Evolutionary conservation across 345 rosid species (phyloP), one percentile per base, ranked within the genome.

Genomic region (Heritiera fomes): DNA sequence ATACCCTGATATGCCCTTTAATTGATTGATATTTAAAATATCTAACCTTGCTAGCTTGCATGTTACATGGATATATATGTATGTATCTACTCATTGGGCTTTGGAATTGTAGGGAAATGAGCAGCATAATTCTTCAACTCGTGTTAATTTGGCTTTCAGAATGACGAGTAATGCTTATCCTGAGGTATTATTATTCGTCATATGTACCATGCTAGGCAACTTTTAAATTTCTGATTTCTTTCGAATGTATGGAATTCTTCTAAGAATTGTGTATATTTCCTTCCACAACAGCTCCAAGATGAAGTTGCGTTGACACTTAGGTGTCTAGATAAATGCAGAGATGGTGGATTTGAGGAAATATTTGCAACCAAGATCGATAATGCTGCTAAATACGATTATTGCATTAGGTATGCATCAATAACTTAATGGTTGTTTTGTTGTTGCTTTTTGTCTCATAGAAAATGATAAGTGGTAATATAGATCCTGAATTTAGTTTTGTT

Each of bases 331-430:
- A 91, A 85, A 84, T 87, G 89, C 80, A 84, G 84, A 86, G 93
- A 91, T 87, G 85, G 90, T 83, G 98, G 96, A 18, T 93, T 92
- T 60, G 93, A 93, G 87, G 93, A 91, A 79, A 79, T 87, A 62
- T 87, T 95, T 76, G 82, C 89, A 80, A 91, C 94, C 55, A 93
- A 92, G 88, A 76, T 92, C 8, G 97, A 95, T 85, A 86, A 84
- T 85, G 91, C 94, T 84, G 84, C 91, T 80, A 95, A 89, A 87
- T 95, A 86, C 79, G 98, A 95, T 80, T 84, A 88, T 79, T 87
- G 88, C 84, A 73, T 89, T 79, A 92, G 99, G 99, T 95, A 83
- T 75, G 18, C 10, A 49, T 52, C 20, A 38, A 41, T 63, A 40
- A 17, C 62, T 77, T 65, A 8, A 28, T 61, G 14, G 8, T 17